These are phyloP conservation scores for Myriosclerotinia scirpicola DNA, from an alignment of 2,329 filamentous ascomycete genomes.

Conservation along the genomic window DNA sequence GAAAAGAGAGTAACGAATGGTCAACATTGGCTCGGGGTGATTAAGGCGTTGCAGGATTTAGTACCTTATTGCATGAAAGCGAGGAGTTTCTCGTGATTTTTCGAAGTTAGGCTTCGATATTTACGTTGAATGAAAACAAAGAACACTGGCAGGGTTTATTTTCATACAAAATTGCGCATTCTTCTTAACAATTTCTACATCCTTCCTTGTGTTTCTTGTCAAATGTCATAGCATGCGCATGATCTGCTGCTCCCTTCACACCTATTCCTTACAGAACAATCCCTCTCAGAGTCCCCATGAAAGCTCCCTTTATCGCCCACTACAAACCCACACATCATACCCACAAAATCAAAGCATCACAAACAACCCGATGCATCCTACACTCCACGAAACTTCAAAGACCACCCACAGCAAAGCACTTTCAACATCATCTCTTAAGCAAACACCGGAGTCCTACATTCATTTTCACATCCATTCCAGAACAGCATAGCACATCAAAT, in stretches of 20 bases:
- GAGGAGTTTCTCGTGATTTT: conserved; percentile 19
- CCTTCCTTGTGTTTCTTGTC: neutral
- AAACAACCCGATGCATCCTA: neutral
- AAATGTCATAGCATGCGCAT: neutral
- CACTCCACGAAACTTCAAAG: neutral
- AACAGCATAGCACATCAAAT: neutral
- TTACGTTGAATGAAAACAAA: neutral
- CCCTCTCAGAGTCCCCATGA: too few relatives aligned
- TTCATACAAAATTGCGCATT: neutral
- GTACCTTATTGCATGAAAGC: conserved; percentile 4
- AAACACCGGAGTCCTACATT: neutral
- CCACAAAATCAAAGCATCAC: neutral
- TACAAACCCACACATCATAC: neutral
- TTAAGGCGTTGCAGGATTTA: conserved; percentile 14
- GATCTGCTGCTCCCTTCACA: neutral
- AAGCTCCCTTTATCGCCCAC: neutral
- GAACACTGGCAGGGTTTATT: neutral
- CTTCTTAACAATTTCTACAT: neutral
- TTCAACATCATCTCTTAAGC: neutral
- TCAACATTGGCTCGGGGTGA: conserved; percentile 11
- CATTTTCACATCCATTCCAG: neutral
- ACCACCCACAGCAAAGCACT: neutral
- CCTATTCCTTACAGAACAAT: neutral
- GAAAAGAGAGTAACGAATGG: conserved; percentile 9
- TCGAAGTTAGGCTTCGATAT: conserved; percentile 14